phyloP scores from a whole-genome alignment of 441 rosid genomes.

The Gossypium laxum region DNA sequence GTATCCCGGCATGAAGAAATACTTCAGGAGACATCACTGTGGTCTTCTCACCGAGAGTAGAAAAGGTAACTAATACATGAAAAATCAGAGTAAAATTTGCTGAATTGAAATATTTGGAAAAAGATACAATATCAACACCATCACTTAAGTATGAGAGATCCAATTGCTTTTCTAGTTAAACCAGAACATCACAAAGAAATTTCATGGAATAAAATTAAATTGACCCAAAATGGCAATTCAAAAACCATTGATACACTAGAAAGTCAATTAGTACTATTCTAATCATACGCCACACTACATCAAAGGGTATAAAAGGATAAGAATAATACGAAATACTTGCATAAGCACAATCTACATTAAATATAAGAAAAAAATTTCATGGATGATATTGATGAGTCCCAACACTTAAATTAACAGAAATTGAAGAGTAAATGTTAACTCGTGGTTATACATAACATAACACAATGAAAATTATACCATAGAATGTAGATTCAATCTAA shows the following conservation, averaged over 20 bases:
- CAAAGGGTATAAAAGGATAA: not conserved
- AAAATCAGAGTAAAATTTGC: slow-evolving; percentile 15
- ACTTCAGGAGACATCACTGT: slow-evolving; percentile 98
- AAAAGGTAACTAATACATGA: slow-evolving; percentile 58
- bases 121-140: slow-evolving; percentile 7
- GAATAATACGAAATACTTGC: not conserved
- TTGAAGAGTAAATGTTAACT: not conserved
- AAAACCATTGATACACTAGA: not conserved
- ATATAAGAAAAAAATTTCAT: not conserved
- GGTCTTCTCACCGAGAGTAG: slow-evolving; percentile 91
- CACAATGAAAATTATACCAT: not conserved
- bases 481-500: not conserved
- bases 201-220: not conserved
- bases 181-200: slow-evolving; percentile 7
- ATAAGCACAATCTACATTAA: not conserved
- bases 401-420: not conserved
- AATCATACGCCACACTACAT: not conserved
- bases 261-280: not conserved
- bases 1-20: slow-evolving; percentile 72
- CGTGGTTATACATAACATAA: not conserved
- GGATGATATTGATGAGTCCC: not conserved
- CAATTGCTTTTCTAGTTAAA: slow-evolving; percentile 13
- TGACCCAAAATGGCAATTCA: slow-evolving; percentile 1
- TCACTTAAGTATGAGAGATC: not conserved
- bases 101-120: slow-evolving; percentile 7